Base-by-base conservation (phyloP, 2,329 filamentous ascomycete genomes). In the Nemania sp. region DNA sequence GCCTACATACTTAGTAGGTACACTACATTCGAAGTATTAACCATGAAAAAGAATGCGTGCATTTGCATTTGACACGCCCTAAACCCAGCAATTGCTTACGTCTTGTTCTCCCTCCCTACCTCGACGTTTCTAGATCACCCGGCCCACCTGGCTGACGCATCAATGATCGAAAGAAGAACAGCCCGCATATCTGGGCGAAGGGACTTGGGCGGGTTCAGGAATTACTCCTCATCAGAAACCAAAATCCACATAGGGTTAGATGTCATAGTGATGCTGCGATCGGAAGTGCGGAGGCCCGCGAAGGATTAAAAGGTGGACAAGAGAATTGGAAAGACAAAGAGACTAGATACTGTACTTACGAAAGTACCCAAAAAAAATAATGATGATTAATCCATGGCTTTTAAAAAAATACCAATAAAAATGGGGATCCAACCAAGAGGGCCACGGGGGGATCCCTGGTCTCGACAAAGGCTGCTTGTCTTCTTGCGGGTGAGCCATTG, bases 81-180 rank as follows among this genome's bases (percentile, higher is more conserved):
- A 51, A 51, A 35, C 46, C 35, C 21, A 43, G 43, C 39, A 39
- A 59, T 32, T 34, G 46, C 46, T 55, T 57, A 46, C 50, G 43
- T 47, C 34, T 35, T 42, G 42, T 17, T 17, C 50, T 18, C 35
- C 9, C 25, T 51, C 18, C 3, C 29, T 42, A 39, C 46, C 46
- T 48, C 21, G 34, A 48, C 46, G 2, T 34, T 48, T 48, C 46
- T 39, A 35, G 32, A 53, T 60, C 53, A 60, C 34, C 29, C 17
- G 59, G 47, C 46, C 62, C 62, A 64, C 57, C 51, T 42, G 57
- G 45, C 61, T 64, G 54, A 64, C 59, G 58, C 51, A 62, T 49
- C 52, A 20, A 49, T 61, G 61, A 61, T 57, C 57, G 5, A 60
- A 60, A 60, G 46, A 42, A 54, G 54, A 60, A 60, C 57, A 43